phyloP scores from a whole-genome alignment of 371 early-diverging fungal genomes.

The Lichtheimia hyalospora region DNA sequence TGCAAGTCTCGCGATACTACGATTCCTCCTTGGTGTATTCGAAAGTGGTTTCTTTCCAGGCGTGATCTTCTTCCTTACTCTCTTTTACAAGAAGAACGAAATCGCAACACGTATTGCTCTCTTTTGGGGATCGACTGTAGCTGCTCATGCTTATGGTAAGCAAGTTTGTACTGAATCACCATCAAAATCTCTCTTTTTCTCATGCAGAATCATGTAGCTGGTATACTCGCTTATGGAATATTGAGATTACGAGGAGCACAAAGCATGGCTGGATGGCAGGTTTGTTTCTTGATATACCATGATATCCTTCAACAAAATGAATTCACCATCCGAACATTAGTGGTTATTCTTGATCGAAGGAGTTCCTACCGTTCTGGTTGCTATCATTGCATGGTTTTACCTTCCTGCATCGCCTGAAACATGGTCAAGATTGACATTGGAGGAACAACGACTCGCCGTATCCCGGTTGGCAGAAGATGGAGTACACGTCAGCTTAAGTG shows the following conservation, averaged over 20 bases:
- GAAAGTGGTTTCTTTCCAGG: constrained; percentile 52
- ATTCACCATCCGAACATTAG: not conserved
- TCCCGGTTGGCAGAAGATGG: constrained; percentile 21
- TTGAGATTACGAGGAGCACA: constrained; percentile 34
- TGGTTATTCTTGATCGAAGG: constrained; percentile 54
- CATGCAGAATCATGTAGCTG: constrained; percentile 22
- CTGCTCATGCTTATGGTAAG: constrained; percentile 48
- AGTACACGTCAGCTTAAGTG: constrained; percentile 30
- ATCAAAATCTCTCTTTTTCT: not conserved
- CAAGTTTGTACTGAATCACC: too few relatives aligned
- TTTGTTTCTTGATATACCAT: not conserved
- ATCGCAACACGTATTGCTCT: constrained; percentile 53
- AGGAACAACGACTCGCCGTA: constrained; percentile 32
- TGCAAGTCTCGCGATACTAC: constrained; percentile 26
- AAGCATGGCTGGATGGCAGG: constrained; percentile 47
- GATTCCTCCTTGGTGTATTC: constrained; percentile 46
- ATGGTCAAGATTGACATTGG: constrained; percentile 29
- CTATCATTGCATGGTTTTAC: constrained; percentile 36
- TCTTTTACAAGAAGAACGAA: constrained; percentile 47
- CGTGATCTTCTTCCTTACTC: constrained; percentile 41
- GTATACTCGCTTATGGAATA: constrained; percentile 48
- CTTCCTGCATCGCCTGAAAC: constrained; percentile 40
- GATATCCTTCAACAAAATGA: not conserved
- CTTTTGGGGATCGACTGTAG: constrained; percentile 48
- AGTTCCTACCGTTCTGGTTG: constrained; percentile 46